Evolutionary conservation across 2,329 filamentous ascomycete genomes (phyloP).

Genomic region (Scorias spongiosa): DNA sequence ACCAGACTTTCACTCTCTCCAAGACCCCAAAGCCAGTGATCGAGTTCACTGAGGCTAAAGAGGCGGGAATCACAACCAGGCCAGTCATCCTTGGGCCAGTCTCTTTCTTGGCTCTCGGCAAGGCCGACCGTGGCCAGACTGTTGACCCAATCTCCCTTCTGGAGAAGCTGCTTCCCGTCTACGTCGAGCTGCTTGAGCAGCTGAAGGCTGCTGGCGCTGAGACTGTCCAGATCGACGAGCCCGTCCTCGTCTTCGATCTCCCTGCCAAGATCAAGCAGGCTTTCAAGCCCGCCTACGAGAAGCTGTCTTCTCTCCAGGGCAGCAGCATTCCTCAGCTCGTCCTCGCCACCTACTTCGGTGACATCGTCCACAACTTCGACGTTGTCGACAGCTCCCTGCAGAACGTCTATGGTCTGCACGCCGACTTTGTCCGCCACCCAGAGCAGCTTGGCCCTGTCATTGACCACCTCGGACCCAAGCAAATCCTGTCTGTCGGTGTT

Average conservation of each 20-base stretch:
- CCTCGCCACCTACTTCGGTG: constrained; percentile 96
- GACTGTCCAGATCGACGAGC: constrained; percentile 97
- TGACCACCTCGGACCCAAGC: constrained; percentile 69
- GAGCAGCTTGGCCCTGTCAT: constrained; percentile 87
- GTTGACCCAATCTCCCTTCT: constrained; percentile 90
- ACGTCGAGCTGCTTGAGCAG: constrained; percentile 80
- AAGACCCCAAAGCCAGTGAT: constrained; percentile 80
- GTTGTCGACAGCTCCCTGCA: constrained; percentile 54
- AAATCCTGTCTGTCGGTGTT: constrained; percentile 85
- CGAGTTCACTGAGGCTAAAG: constrained; percentile 96
- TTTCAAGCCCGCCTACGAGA: constrained; percentile 96
- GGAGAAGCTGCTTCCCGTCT: constrained; percentile 84
- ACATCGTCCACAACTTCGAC: constrained; percentile 98
- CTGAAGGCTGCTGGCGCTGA: constrained; percentile 94
- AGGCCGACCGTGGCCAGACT: constrained; percentile 89
- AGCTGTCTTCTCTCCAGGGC: constrained; percentile 54
- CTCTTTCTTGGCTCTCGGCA: constrained; percentile 92
- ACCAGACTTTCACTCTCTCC: constrained; percentile 86
- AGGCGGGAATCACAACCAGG: constrained; percentile 80
- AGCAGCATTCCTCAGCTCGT: constrained; percentile 73
- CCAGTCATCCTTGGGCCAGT: constrained; percentile 92
- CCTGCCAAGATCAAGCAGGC: constrained; percentile 80
- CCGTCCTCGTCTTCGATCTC: constrained; percentile 88
- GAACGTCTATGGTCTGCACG: constrained; percentile 69
- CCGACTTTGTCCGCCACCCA: constrained; percentile 95